Evolutionary conservation across 1,284 basidiomycete species (phyloP).

Genomic region (Ustilago lituana): DNA sequence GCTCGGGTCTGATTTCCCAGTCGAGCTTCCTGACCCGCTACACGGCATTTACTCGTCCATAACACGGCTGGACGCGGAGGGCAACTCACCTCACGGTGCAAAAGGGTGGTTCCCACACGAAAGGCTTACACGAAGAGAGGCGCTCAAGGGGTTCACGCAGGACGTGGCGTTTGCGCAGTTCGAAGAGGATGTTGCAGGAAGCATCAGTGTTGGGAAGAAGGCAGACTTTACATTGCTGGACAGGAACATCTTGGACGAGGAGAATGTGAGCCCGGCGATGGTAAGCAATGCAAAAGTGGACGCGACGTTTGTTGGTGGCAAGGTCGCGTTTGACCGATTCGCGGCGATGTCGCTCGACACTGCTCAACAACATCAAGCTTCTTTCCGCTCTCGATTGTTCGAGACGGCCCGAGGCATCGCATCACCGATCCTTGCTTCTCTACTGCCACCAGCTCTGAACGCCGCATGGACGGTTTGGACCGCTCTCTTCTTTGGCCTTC

Average conservation of each 20-base stretch:
- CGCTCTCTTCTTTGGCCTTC: constrained; percentile 5
- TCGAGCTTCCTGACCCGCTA: constrained; percentile 68
- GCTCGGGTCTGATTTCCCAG: constrained; percentile 89
- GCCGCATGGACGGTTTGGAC: constrained; percentile 7
- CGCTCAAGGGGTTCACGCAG: constrained; percentile 78
- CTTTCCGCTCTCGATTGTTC: background rate
- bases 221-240: constrained; percentile 87
- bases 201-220: constrained; percentile 77
- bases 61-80: constrained; percentile 76
- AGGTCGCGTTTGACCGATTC: constrained; percentile 73
- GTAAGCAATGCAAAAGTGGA: constrained; percentile 79
- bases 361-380: background rate
- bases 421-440: background rate
- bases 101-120: constrained; percentile 75
- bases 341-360: constrained; percentile 9
- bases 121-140: constrained; percentile 77
- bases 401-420: background rate
- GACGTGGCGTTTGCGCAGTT: constrained; percentile 88
- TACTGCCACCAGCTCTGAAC: background rate
- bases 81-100: constrained; percentile 81
- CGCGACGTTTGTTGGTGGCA: constrained; percentile 82
- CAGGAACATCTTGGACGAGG: constrained; percentile 76
- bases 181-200: constrained; percentile 74
- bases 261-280: constrained; percentile 71
- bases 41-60: constrained; percentile 86